Base-by-base conservation (phyloP, 495 filamentous ascomycete genomes). In the Astrothelium macrocarpum region DNA sequence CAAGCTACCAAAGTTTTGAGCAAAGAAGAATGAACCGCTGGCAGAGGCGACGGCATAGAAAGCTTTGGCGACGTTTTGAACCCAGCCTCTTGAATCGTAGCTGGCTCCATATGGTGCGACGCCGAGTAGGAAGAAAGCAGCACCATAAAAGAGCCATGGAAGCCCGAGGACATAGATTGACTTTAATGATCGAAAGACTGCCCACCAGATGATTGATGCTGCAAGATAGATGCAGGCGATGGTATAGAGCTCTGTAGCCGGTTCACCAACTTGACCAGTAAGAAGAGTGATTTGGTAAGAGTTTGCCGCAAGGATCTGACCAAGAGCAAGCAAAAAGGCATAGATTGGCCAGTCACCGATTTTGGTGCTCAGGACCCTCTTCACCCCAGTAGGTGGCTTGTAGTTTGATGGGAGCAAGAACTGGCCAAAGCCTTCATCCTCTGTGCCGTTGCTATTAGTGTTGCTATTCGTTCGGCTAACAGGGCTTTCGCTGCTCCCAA, bases 271-370 rank as follows among this genome's bases (percentile, higher is more conserved):
- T 64, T 82, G 78, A 26, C 85, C 86, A 4, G 78, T 81, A 25
- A 89, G 73, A 16, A 89, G 80, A 4, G 84, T 85, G 70, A 88
- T 84, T 65, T 88, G 85, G 72, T 87, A 86, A 0, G 82, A 86
- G 68, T 85, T 87, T 59, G 83, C 82, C 0, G 86, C 82, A 49
- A 88, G 80, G 64, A 88, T 81, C 70, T 88, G 86, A 5, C 83
- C 84, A 70, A 89, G 76, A 56, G 85, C 85, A 20, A 89, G 77
- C 45, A 90, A 75, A 63, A 91, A 79, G 4, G 86, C 82, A 73
- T 91, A 91, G 9, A 90, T 65, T 0, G 88, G 88, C 88, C 88
- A 91, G 66, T 87, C 84, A 20, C 77, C 72, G 46, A 79, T 64
- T 26, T 76, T 74, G 63, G 67, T 69, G 62, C 71, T 67, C 53